Base-by-base conservation (phyloP, 73 alveolate genomes). In the Stentor coeruleus region DNA sequence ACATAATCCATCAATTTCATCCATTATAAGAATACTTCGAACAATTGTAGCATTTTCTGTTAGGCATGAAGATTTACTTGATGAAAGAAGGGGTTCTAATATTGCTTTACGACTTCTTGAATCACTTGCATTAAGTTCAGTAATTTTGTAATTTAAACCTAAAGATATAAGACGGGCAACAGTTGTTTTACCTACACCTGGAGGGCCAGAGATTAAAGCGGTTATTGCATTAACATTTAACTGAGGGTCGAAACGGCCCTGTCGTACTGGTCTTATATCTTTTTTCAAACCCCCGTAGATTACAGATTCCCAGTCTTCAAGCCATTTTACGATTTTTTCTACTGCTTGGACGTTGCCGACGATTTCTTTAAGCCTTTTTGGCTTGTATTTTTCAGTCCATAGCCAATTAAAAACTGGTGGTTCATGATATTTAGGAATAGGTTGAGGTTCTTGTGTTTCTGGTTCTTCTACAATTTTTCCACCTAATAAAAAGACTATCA, bases 161-260 rank as follows among this genome's bases (percentile, higher is more conserved):
- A 89, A 90, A 26, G 98, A 90, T 0, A 97, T 87, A 36, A 97
- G 91, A 83, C 99, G 89, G 1, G 95, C 98, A 6, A 97, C 82
- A n/a, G 98, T 86, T 36, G 99, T 96, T 93, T 97, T 97, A 14
- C 99, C 99, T 36, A 97, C 93, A 3, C 99, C 99, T 20, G 99
- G 99, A 59, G 98, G 99, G 0, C 99, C 99, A 2, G 98, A 86
- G n/a, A 97, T 85, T 57, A 97, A 89, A 28, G 93, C 95, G 20
- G 99, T 99, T 77, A 90, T 83, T 20, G 99, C 99, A 87, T 96
- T 95, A 0, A 89, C 79, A 82, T 94, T 97, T 35, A 95, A 89
- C 81, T 75, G 79, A 30, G 79, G 59, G 82, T 91, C 77, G 59
- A 83, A 39, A 90, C 93, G 80, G 74, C 84, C 81, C 35, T 88